phyloP scores from a whole-genome alignment of 805 yeast species.

The Candida germanica region DNA sequence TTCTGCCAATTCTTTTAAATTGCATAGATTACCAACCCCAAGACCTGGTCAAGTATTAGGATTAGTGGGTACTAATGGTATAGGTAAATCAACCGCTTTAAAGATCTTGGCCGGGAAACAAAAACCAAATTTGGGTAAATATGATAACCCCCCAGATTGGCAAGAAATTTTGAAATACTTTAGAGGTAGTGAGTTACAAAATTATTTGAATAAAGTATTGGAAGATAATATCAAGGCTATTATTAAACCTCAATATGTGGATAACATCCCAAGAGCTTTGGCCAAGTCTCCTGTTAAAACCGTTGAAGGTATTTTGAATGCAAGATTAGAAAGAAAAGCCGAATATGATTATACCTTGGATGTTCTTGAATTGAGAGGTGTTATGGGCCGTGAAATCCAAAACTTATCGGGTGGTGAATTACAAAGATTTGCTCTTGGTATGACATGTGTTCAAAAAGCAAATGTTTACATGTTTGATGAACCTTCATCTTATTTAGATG shows the following conservation, averaged over 20 bases:
- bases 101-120: conserved; percentile 96
- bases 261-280: conserved; percentile 93
- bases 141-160: conserved; percentile 97
- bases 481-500: conserved; percentile 97
- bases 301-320: conserved; percentile 79
- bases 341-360: conserved; percentile 62
- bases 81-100: conserved; percentile 95
- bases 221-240: conserved; percentile 96
- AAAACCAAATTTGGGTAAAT: conserved; percentile 93
- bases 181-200: conserved; percentile 97
- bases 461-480: conserved; percentile 99
- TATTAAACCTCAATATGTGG: conserved; percentile 98
- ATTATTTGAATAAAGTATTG: conserved; percentile 87
- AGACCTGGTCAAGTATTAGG: conserved; percentile 99
- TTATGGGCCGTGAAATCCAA: conserved; percentile 82
- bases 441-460: conserved; percentile 94
- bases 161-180: conserved; percentile 84
- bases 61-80: conserved; percentile 98
- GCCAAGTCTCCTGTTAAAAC: conserved; percentile 79
- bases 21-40: conserved; percentile 96
- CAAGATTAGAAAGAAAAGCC: conserved; percentile 70
- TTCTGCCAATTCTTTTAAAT: conserved; percentile 95
- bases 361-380: conserved; percentile 69
- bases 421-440: conserved; percentile 96
- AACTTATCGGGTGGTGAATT: conserved; percentile 97